Base-by-base conservation (phyloP, 345 rosid genomes). In the Bruguiera parviflora region DNA sequence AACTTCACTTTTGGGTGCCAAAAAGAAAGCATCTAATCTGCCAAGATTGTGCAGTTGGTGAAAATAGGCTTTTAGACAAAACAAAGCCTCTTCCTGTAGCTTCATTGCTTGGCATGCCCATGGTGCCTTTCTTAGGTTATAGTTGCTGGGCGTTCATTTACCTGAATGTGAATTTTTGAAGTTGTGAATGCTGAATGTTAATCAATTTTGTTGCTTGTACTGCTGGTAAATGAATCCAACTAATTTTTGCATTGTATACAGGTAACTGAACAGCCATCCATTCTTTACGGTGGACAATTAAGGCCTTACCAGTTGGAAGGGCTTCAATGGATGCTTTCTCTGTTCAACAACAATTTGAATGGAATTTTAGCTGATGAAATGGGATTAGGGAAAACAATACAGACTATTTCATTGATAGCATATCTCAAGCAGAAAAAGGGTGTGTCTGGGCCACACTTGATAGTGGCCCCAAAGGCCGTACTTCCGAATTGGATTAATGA, bases 281-380 rank as follows among this genome's bases (percentile, higher is more conserved):
- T 85, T 70, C 96, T 96, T 81, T 79, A 85, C 80, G 96, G 99
- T 78, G 99, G 99, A 73, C 96, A 84, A 79, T 81, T 96, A 78
- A 82, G 99, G 74, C 13, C 91, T 8, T 96, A 96, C 83, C 99
- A 96, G 70, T 22, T 96, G 68, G 99, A 96, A 84, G 99, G 99
- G 61, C 99, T 96, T 68, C 99, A 96, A 32, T 92, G 99, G 99
- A 96, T 96, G 99, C 79, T 96, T 39, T 96, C 99, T 64, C 81
- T 96, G 77, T 96, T 85, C 79, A 96, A 96, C 79, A 96, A 96
- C 89, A 89, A 92, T 78, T 87, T 96, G 51, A 96, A 96, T 77
- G 99, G 99, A 58, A 92, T 96, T 75, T 84, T 96, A 84, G 99
- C 99, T 62, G 99, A 96, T 79, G 99, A 96, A 86, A 96, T 96